Base-by-base conservation (phyloP, 2,329 filamentous ascomycete genomes). In the Fusarium gaditjirri region DNA sequence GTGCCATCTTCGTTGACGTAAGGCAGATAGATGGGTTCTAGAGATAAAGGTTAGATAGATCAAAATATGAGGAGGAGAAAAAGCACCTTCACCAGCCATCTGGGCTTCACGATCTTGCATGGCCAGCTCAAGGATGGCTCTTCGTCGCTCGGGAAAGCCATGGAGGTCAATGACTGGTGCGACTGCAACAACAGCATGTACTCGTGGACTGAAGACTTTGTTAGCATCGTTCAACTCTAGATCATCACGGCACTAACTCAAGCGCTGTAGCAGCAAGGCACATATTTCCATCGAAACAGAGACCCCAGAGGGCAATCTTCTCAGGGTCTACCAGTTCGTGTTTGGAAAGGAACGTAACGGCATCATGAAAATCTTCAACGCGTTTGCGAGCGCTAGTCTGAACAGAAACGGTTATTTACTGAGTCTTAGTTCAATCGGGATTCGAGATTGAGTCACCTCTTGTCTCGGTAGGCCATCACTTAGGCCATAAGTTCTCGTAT, bases 301-400 rank as follows among this genome's bases (percentile, higher is more conserved):
- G 47, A 12, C 47, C 47, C 47, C 47, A 50, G 8, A 50, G 47
- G 5, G 47, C 47, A 50, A 50, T 50, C n/a, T 50, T 50, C 47
- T 50, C 10, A 25, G 31, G 47, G 31, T 50, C 47, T 25, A 36
- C 47, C 5, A 50, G n/a, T 35, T 50, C 47, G 16, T 50, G 31
- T 3, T 50, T 50, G 31, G 47, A 50, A 36, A 50, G 47, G 12
- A 36, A 50, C 11, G 47, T 50, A 16, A 50, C 47, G 8, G 47
- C 47, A 25, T 50, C 47, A 14, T 50, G 47, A 25, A 50, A 50
- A 21, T 50, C 47, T 8, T 50, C 47, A 25, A 50, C 17, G 25
- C 47, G 31, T 9, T 50, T 50, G 25, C 47, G 47, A 50, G 47
- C 31, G 17, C 47, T 50, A 7, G 47, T 50, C 47, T 50, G n/a